Base-by-base conservation (phyloP, 805 yeast genomes). In the Soucietia sequanensis region DNA sequence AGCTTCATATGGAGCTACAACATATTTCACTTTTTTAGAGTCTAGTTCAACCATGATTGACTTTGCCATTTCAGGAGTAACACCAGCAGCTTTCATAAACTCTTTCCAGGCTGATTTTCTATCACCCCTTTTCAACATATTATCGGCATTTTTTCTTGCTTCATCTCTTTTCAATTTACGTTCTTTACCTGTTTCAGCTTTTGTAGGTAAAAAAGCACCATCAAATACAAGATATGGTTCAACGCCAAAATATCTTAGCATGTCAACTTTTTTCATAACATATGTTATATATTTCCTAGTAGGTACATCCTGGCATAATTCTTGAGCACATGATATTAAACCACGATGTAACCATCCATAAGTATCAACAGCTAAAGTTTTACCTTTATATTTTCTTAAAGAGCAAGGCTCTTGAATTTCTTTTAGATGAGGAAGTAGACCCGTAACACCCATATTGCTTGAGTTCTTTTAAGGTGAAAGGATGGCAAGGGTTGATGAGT, bases 1-100 rank as follows among this genome's bases (percentile, higher is more conserved):
- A 0, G 99, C 99, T 62, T 93, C 99, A 55, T 88, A 93, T 0
- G 99, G 99, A 0, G 99, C 98, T 6, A 93, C 99, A 6, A 93
- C 76, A 49, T 76, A 91, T 39, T 70, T 74, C 31, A 93, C 78
- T 1, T 61, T 58, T 30, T 72, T 66, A 10, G 56, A 44, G 45
- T 79, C 80, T 42, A 95, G 69, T 48, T 75, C 82, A 26, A 81
- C 84, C 53, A 90, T 88, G 9, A 91, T 70, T 9, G 87, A 73
- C 48, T 85, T 85, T 4, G 96, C 97, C 93, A 93, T 89, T 43
- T 79, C 78, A 1, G 96, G 88, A 2, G 96, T 84, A 9, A 93
- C 84, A 47, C 84, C 90, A 4, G 95, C 84, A 24, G 93, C 81
- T 57, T 84, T 84, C 58, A 78, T 80, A 51, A 79, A 87, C 50